phyloP scores from a whole-genome alignment of 192 early-diverging fungal genomes.

The Linnemannia elongata region DNA sequence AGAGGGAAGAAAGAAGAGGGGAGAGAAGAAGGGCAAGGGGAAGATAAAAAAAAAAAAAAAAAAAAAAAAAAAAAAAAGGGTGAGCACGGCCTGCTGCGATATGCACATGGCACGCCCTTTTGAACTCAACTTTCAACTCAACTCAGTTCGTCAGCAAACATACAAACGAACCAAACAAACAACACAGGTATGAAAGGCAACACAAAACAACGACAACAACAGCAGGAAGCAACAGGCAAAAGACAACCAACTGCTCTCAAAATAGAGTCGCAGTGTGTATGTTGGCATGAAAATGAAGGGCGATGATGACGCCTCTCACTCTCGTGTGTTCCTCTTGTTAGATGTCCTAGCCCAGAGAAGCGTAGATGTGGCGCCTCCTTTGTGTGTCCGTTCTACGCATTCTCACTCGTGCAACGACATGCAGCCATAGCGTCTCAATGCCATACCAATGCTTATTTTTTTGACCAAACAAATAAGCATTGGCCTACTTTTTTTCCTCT shows the following conservation, averaged over 20 bases:
- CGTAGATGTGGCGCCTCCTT: too few relatives aligned
- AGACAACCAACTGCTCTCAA: not conserved
- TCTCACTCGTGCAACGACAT: too few relatives aligned
- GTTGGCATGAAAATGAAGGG: not conserved
- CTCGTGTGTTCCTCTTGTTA: too few relatives aligned
- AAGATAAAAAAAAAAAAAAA: not conserved
- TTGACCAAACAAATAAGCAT: too few relatives aligned
- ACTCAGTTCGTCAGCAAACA: not conserved
- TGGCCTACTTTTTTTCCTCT: too few relatives aligned
- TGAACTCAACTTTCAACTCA: not conserved
- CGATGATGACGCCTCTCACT: not conserved
- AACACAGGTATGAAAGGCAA: not conserved
- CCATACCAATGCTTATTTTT: too few relatives aligned
- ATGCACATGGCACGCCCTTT: conserved; percentile 13
- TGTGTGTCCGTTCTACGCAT: too few relatives aligned
- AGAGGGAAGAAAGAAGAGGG: not conserved
- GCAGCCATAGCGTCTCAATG: too few relatives aligned
- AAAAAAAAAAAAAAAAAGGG: not conserved
- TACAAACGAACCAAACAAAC: not conserved
- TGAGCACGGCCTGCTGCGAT: not conserved
- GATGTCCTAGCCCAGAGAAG: too few relatives aligned
- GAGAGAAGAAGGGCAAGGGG: not conserved
- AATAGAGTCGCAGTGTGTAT: not conserved
- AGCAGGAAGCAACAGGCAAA: not conserved
- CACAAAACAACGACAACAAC: not conserved